Evolutionary conservation across 176 grass and related monocot species (phyloP).

Genomic region (Triticum timopheevii): DNA sequence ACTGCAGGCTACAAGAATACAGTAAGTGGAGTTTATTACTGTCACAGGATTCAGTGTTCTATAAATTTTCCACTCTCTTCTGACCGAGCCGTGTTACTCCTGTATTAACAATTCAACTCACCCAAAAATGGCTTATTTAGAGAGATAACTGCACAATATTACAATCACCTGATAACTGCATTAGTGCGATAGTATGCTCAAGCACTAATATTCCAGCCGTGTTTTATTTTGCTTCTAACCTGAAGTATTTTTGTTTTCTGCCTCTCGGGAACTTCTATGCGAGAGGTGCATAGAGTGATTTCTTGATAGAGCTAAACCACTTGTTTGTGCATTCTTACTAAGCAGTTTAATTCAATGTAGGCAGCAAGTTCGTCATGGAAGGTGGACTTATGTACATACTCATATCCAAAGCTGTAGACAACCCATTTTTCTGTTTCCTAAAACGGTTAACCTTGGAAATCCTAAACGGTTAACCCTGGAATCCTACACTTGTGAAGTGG

Average conservation of each 20-base stretch:
- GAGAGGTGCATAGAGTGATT: neutral
- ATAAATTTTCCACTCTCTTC: neutral
- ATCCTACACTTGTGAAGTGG: neutral
- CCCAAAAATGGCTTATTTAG: neutral
- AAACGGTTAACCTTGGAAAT: neutral
- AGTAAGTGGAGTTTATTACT: slow-evolving; percentile 18
- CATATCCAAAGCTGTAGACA: neutral
- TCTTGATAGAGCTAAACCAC: neutral
- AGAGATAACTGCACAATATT: neutral
- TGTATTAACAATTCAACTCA: neutral
- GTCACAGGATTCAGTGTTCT: neutral
- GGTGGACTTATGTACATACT: neutral
- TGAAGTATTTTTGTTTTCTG: neutral
- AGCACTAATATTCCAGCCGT: neutral
- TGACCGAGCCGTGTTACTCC: neutral
- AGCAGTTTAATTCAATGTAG: neutral
- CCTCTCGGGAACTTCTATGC: neutral
- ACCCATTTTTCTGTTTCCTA: neutral
- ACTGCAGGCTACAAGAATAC: slow-evolving; percentile 13
- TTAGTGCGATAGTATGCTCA: neutral
- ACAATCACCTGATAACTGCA: neutral
- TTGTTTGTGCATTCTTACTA: neutral
- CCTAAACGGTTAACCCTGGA: neutral
- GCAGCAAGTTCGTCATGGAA: neutral
- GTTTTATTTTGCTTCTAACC: neutral